phyloP scores from a whole-genome alignment of 139 green algal species.

The Mychonastes homosphaera region DNA sequence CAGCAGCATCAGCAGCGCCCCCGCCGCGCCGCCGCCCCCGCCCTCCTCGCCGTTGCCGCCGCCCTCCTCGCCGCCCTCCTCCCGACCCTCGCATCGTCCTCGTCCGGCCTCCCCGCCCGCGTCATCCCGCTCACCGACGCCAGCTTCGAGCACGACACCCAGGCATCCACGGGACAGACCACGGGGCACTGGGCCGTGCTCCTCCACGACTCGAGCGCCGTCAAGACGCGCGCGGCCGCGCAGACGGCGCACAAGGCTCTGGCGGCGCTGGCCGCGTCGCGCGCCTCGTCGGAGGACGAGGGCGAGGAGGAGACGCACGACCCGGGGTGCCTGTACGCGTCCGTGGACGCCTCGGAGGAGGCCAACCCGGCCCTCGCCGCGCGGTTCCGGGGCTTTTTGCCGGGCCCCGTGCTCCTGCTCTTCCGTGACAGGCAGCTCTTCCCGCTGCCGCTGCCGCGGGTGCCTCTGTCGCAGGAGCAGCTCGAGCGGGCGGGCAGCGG shows the following conservation, averaged over 20 bases:
- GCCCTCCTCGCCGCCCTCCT: too few species aligned
- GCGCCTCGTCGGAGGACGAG: constrained; percentile 20
- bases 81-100: too few species aligned
- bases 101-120: too few species aligned
- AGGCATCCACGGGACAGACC: constrained; percentile 33
- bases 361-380: neutral
- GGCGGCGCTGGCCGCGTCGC: too few species aligned
- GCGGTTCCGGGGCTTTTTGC: constrained; percentile 3
- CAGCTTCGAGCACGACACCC: constrained; percentile 38
- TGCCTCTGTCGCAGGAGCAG: constrained; percentile 1
- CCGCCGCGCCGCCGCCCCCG: too few species aligned
- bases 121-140: constrained; percentile 12
- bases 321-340: constrained; percentile 1
- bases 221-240: too few species aligned
- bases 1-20: too few species aligned
- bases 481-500: constrained; percentile 3
- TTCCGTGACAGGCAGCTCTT: constrained; percentile 19
- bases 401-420: constrained; percentile 10
- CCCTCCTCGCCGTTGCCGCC: too few species aligned
- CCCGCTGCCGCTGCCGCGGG: neutral
- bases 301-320: constrained; percentile 23
- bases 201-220: neutral
- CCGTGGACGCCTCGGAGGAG: constrained; percentile 13
- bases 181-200: constrained; percentile 25
- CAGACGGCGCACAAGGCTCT: too few species aligned